Percentiles rank a stretch among this genome's conserved stretches.
These are phyloP conservation scores for Syzygium malaccense DNA, from an alignment of 441 rosid genomes.

Conservation along the genomic window DNA sequence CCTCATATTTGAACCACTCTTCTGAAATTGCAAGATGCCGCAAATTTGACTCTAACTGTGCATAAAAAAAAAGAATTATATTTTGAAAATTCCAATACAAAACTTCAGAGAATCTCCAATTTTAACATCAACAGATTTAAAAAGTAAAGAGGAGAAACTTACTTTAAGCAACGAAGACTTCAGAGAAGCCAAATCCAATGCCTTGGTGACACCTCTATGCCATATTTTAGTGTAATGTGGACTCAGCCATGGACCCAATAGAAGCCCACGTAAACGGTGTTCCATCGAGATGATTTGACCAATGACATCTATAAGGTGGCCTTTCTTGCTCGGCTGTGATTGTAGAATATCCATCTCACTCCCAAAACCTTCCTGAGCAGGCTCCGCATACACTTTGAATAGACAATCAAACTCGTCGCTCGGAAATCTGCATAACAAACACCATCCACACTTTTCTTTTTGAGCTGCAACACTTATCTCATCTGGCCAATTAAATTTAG, in stretches of 20 bases:
- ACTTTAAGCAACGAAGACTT: slow-evolving; percentile 56
- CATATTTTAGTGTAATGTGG: slow-evolving; percentile 53
- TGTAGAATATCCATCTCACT: slow-evolving; percentile 33
- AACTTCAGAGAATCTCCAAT: not conserved
- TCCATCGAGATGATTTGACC: slow-evolving; percentile 57
- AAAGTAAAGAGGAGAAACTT: slow-evolving; percentile 17
- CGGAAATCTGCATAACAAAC: slow-evolving; percentile 65
- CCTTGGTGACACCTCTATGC: slow-evolving; percentile 49
- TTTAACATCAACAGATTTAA: not conserved
- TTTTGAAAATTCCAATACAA: not conserved
- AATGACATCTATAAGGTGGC: slow-evolving; percentile 48
- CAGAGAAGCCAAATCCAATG: slow-evolving; percentile 43
- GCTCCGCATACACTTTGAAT: slow-evolving; percentile 48
- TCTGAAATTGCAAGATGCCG: slow-evolving; percentile 66
- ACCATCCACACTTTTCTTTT: slow-evolving; percentile 98
- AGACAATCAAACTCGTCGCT: slow-evolving; percentile 60
- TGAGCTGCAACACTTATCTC: slow-evolving; percentile 28
- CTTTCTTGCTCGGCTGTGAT: slow-evolving; percentile 25
- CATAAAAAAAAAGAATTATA: not conserved
- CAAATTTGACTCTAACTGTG: slow-evolving; percentile 80
- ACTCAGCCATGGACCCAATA: slow-evolving; percentile 89
- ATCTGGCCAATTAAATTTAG: slow-evolving; percentile 59
- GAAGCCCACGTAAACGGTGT: slow-evolving; percentile 73
- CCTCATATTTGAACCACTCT: slow-evolving; percentile 81
- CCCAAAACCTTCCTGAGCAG: slow-evolving; percentile 30